Evolutionary conservation across 2,329 filamentous ascomycete genomes (phyloP).

Genomic region (Byssothecium circinans): DNA sequence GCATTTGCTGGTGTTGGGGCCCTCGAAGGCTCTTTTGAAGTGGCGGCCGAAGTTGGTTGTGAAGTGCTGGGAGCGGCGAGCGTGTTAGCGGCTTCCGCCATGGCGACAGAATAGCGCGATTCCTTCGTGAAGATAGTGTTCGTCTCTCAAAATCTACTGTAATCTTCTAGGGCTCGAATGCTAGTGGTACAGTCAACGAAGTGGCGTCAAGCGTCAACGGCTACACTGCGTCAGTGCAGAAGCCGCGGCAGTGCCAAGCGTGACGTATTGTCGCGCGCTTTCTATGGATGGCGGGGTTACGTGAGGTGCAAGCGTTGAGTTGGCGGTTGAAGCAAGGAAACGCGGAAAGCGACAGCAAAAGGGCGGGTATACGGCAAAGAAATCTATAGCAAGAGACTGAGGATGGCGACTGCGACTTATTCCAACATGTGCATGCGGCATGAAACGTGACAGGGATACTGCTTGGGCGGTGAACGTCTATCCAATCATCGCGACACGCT

Average conservation of each 20-base stretch:
- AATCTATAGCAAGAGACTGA: not conserved
- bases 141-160: no score
- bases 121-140: no score
- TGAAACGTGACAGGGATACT: slow-evolving; percentile 16
- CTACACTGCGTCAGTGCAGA: not conserved
- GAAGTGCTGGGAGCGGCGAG: slow-evolving; percentile 29
- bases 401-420: not conserved
- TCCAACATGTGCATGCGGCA: slow-evolving; percentile 7
- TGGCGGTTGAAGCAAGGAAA: not conserved
- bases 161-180: no score
- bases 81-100: slow-evolving; percentile 29
- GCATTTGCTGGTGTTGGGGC: slow-evolving; percentile 39
- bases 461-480: slow-evolving; percentile 19
- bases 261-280: slow-evolving; percentile 8
- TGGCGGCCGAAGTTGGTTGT: slow-evolving; percentile 32
- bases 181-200: no score
- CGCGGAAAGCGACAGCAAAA: no score
- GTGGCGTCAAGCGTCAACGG: not conserved
- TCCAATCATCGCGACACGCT: slow-evolving; percentile 22
- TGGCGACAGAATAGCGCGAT: not conserved
- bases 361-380: not conserved
- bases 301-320: not conserved
- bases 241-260: not conserved
- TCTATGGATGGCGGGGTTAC: slow-evolving; percentile 1
- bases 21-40: slow-evolving; percentile 40